Percentiles rank a stretch among this genome's conserved stretches.
These are phyloP conservation scores for Emmonsiellopsis sp. DNA, from an alignment of 2,329 filamentous ascomycete genomes.

Conservation along the genomic window DNA sequence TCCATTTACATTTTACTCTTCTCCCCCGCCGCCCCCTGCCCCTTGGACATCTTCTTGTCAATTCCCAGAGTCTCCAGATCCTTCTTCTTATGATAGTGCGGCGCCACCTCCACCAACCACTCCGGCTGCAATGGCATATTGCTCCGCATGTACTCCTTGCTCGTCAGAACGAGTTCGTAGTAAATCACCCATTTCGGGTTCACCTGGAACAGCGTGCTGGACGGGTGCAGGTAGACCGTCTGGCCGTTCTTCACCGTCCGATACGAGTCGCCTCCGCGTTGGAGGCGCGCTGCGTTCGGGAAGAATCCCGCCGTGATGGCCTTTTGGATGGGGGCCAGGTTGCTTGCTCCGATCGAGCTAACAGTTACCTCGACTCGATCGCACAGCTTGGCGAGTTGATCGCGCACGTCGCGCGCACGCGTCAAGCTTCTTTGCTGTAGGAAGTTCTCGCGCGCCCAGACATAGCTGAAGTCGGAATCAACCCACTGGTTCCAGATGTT, in stretches of 20 bases:
- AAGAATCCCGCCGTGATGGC: constrained; percentile 90
- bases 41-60: constrained; percentile 67
- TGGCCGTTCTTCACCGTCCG: constrained; percentile 84
- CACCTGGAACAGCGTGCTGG: constrained; percentile 66
- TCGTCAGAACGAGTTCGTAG: constrained; percentile 79
- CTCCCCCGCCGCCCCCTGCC: constrained; percentile 36
- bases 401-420: constrained; percentile 80
- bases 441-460: constrained; percentile 91
- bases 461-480: constrained; percentile 75
- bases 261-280: constrained; percentile 78
- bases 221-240: constrained; percentile 86
- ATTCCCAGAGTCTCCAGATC: constrained; percentile 71
- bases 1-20: constrained; percentile 24
- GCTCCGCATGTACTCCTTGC: constrained; percentile 88
- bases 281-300: constrained; percentile 76
- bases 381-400: constrained; percentile 85
- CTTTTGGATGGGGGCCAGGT: constrained; percentile 73
- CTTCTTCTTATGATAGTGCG: constrained; percentile 89
- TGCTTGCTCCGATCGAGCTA: constrained; percentile 58
- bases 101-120: constrained; percentile 84
- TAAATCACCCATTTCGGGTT: constrained; percentile 85
- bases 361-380: constrained; percentile 78
- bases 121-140: constrained; percentile 74
- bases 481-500: constrained; percentile 97
- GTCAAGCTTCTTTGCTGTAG: constrained; percentile 84